A percentile compares a stretch with the other conserved stretches of the same genome.
Evolutionary conservation across 768 basidiomycete genomes (phyloP).

Genomic region (Collybia sordida): DNA sequence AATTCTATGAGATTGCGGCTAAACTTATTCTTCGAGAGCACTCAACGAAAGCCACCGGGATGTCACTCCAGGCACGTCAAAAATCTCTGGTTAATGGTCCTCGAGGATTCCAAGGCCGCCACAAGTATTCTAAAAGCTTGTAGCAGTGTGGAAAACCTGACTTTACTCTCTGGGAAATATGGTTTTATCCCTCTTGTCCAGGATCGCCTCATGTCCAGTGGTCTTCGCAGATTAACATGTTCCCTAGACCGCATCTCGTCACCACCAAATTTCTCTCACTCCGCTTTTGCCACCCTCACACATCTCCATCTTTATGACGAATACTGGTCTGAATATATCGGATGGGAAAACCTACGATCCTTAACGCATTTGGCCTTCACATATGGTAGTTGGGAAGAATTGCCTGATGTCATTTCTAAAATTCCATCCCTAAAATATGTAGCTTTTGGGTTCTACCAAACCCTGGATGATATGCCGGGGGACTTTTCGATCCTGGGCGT

Average conservation of each 20-base stretch:
- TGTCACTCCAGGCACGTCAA: not conserved
- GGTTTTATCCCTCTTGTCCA: too few species aligned
- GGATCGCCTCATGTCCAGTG: too few species aligned
- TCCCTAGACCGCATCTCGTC: too few species aligned
- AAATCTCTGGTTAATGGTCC: not conserved
- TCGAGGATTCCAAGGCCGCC: not conserved
- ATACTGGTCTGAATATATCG: not conserved
- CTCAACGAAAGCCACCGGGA: not conserved
- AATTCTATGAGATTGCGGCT: not conserved
- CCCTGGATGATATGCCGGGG: too few species aligned
- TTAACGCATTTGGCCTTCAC: not conserved
- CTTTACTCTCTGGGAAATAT: not conserved
- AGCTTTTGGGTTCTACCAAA: not conserved
- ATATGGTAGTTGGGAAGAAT: not conserved
- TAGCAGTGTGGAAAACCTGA: not conserved
- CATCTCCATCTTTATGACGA: not conserved
- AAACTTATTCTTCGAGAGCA: not conserved
- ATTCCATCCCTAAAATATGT: not conserved
- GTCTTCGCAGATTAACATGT: too few species aligned
- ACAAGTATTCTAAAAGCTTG: not conserved
- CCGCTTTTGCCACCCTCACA: not conserved
- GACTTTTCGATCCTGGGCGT: not conserved
- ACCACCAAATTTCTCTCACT: not conserved
- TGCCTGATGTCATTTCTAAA: not conserved
- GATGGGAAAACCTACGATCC: not conserved